Percentiles rank a stretch among this genome's conserved stretches.
phyloP scores from a whole-genome alignment of 2,329 filamentous ascomycete genomes.

The Sporothrix pallida region DNA sequence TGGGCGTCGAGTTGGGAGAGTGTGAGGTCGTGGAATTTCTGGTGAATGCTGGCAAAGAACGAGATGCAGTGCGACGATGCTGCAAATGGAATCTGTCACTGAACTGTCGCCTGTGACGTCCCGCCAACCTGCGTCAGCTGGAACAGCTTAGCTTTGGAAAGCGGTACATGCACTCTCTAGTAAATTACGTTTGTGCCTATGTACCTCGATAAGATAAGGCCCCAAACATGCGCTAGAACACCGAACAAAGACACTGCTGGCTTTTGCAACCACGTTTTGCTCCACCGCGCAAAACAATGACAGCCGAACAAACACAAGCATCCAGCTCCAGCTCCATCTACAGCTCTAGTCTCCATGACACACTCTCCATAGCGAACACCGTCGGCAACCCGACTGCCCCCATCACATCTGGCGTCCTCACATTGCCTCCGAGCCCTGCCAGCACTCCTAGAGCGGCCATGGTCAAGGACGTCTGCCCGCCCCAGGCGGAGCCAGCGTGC shows the following conservation, averaged over 20 bases:
- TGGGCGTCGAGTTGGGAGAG: background rate
- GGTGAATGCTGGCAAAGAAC: background rate
- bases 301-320: background rate
- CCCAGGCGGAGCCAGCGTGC: slow-evolving; percentile 54
- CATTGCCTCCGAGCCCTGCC: background rate
- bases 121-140: slow-evolving; percentile 29
- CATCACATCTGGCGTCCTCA: background rate
- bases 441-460: slow-evolving; percentile 42
- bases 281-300: slow-evolving; percentile 10
- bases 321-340: background rate
- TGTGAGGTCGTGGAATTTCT: background rate
- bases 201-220: slow-evolving; percentile 35
- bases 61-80: slow-evolving; percentile 6
- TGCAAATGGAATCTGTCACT: slow-evolving; percentile 24
- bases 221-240: slow-evolving; percentile 23
- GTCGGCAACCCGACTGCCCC: slow-evolving; percentile 25
- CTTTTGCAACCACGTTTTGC: slow-evolving; percentile 31
- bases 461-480: slow-evolving; percentile 52
- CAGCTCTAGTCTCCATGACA: slow-evolving; percentile 27
- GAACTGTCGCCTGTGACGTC: slow-evolving; percentile 31
- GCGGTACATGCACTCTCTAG: background rate
- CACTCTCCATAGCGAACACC: slow-evolving; percentile 27
- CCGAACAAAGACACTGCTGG: slow-evolving; percentile 24
- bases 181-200: background rate
- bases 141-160: slow-evolving; percentile 27